Base-by-base conservation (phyloP, 306 rosid species). In the Carpinus viminea region DNA sequence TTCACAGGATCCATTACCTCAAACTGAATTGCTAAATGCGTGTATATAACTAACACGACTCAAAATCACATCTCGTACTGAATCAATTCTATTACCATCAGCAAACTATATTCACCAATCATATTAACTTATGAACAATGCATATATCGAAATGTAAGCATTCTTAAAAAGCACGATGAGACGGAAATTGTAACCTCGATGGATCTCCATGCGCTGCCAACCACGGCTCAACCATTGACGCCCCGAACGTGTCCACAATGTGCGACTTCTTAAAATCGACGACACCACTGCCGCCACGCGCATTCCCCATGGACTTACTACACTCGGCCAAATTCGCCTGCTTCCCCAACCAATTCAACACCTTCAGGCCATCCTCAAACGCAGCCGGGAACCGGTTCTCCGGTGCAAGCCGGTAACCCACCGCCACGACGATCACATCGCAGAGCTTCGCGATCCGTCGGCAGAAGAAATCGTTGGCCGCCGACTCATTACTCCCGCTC, bases 291-390 rank as follows among this genome's bases (percentile, higher is more conserved):
- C 69, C 45, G 36, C 83, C 86, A 72, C 78, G 78, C 4, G 78
- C 80, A 70, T 53, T 70, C 64, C 92, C 98, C 90, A 87, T 84
- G 0, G 94, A 91, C 74, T 87, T 93, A 54, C 86, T 85, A 71
- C 97, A 94, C 80, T 94, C 96, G 1, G 99, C 99, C 87, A 95
- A 90, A 84, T 95, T 90, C 41, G 91, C 94, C 80, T 93, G 98
- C 83, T 93, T 95, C 54, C 93, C 97, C 78, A 95, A 80, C 99
- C 99, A 95, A 86, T 90, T 74, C 99, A 95, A 84, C 56, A 90
- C 98, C 90, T 87, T 91, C 83, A 95, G 52, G 53, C 97, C 97
- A 28, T 95, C 99, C 72, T 95, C 98, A 16, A 93, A 90, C 0
- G 99, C 98, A 0, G 98, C 97, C 47, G 97, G 99, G 70, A 85